Base-by-base conservation (phyloP, 306 rosid genomes). In the Cicer arietinum region DNA sequence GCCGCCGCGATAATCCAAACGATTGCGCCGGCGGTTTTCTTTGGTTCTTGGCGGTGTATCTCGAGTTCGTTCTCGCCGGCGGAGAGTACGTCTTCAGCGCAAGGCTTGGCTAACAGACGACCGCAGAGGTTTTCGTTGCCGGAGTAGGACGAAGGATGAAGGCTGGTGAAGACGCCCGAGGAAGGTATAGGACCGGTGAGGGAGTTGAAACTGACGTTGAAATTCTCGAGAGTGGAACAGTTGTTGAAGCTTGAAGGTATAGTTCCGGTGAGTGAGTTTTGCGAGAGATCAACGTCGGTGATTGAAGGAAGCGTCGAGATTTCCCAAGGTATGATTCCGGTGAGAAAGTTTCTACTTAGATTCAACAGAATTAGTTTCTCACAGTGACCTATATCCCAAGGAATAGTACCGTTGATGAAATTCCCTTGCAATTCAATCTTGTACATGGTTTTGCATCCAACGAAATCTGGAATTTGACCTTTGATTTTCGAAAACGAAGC, bases 251-350 rank as follows among this genome's bases (percentile, higher is more conserved):
- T 88, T 0, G 97, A 86, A 17, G 99, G 99, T 3, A 94, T 92
- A 0, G 90, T 79, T 1, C 99, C 99, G 58, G 96, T 89, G 88
- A 94, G 96, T 2, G 73, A 76, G 14, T 94, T 94, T 3, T 78
- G 89, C 0, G 97, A 90, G 65, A 94, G 93, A 54, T 94, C 99
- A 39, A 94, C 90, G 81, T 80, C 90, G 68, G 93, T 92, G 81
- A 94, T 89, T 4, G 86, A 83, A 1, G 96, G 97, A 0, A 94
- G 88, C 10, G 87, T 69, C 0, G 97, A 92, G 70, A 94, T 92
- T 73, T 94, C 99, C 96, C 93, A 87, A 1, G 99, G 99, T 7
- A 94, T 94, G 18, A 89, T 94, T 9, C 99, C 97, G 43, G 93
- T 85, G 62, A 94, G 90, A 0, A 84, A 78, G 82, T 94, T 94